Evolutionary conservation across 345 rosid genomes (phyloP).

Genomic region (Geranium rotundifolium): DNA sequence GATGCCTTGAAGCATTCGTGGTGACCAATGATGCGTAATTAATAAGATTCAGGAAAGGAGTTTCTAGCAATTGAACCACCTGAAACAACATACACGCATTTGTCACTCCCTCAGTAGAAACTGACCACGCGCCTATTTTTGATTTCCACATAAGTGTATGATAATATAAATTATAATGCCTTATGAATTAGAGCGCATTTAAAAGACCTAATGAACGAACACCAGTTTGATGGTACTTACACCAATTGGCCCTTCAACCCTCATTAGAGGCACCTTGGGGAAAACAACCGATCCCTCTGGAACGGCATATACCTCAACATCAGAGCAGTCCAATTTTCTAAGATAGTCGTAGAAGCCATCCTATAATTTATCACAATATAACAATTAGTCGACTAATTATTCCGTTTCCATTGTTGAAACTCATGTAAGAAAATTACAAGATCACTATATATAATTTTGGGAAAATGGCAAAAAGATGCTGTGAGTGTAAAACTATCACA

Average conservation of each 20-base stretch:
- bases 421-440: not conserved
- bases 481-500: too few species aligned
- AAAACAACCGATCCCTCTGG: conserved; percentile 84
- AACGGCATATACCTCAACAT: conserved; percentile 74
- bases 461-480: too few species aligned
- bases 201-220: not conserved
- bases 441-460: too few species aligned
- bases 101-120: not conserved
- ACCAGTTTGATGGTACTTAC: conserved; percentile 39
- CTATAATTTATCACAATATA: conserved; percentile 22
- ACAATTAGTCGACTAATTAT: conserved; percentile 4
- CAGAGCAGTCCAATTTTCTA: conserved; percentile 77
- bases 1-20: conserved; percentile 93
- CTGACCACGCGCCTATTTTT: not conserved
- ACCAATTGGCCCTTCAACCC: conserved; percentile 92
- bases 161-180: too few species aligned
- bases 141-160: not conserved
- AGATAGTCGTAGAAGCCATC: conserved; percentile 77
- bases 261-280: conserved; percentile 86
- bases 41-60: conserved; percentile 76
- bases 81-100: conserved; percentile 13
- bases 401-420: conserved; percentile 1
- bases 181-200: not conserved
- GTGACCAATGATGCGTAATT: conserved; percentile 87
- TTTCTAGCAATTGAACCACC: conserved; percentile 94